phyloP scores from a whole-genome alignment of 1,139 yeast species.

The Yamadazyma sp. region DNA sequence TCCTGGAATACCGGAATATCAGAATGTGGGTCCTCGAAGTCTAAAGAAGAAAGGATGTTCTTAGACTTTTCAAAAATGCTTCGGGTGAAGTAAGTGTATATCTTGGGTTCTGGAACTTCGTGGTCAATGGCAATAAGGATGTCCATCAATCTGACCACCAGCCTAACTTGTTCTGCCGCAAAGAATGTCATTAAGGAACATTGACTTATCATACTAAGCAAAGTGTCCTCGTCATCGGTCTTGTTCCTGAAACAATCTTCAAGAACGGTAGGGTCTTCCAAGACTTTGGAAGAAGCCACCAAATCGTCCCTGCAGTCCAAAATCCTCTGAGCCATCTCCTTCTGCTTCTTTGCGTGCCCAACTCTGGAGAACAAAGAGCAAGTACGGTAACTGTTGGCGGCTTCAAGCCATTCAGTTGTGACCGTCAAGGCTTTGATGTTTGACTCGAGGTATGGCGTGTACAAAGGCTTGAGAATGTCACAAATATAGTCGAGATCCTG shows the following conservation, averaged over 20 bases:
- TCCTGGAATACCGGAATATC: slow-evolving; percentile 10
- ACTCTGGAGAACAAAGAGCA: slow-evolving; percentile 18
- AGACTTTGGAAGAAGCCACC: slow-evolving; percentile 8
- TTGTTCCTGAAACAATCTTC: slow-evolving; percentile 17
- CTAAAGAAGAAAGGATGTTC: slow-evolving; percentile 14
- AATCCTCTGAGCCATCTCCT: slow-evolving; percentile 19
- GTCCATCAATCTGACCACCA: slow-evolving; percentile 26
- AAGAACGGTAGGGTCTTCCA: slow-evolving; percentile 17
- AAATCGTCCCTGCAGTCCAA: slow-evolving; percentile 12
- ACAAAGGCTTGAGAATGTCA: slow-evolving; percentile 19
- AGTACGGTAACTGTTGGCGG: slow-evolving; percentile 31
- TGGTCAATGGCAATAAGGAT: slow-evolving; percentile 28
- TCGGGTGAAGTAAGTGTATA: slow-evolving; percentile 24
- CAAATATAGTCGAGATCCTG: slow-evolving; percentile 30
- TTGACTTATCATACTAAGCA: slow-evolving; percentile 30
- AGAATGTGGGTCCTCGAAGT: slow-evolving; percentile 14
- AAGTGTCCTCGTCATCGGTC: slow-evolving; percentile 24
- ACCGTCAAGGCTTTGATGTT: slow-evolving; percentile 20
- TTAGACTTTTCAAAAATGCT: slow-evolving; percentile 16
- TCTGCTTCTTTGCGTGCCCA: slow-evolving; percentile 18
- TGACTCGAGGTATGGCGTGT: slow-evolving; percentile 20
- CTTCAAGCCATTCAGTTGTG: slow-evolving; percentile 26
- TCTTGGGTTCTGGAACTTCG: slow-evolving; percentile 24
- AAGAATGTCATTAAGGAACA: slow-evolving; percentile 21
- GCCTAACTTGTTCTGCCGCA: slow-evolving; percentile 13